A percentile compares a stretch with the other conserved stretches of the same genome.
Evolutionary conservation across 495 filamentous ascomycete genomes (phyloP).

Genomic region (Lasiosphaeria ovina): DNA sequence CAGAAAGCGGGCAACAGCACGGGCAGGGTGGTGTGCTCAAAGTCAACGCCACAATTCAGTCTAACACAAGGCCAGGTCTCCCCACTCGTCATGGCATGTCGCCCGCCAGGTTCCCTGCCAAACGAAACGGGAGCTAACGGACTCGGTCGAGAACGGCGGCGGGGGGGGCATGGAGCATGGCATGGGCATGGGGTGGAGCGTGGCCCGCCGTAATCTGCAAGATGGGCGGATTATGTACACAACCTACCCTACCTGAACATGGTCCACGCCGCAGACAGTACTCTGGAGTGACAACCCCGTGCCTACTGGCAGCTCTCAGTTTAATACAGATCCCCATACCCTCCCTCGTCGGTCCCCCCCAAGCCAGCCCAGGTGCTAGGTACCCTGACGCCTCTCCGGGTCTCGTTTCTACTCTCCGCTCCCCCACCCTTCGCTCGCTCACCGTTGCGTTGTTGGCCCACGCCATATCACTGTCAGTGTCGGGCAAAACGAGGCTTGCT

Average conservation of each 20-base stretch:
- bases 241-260: background rate
- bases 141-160: background rate
- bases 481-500: background rate
- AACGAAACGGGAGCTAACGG: background rate
- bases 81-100: background rate
- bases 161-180: background rate
- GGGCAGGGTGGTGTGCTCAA: background rate
- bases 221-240: too few relatives aligned
- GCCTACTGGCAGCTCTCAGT: background rate
- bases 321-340: background rate
- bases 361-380: background rate
- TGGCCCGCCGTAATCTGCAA: background rate
- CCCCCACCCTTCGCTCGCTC: background rate
- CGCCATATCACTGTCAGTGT: too few relatives aligned
- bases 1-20: too few relatives aligned
- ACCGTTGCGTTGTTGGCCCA: background rate
- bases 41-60: background rate
- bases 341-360: background rate
- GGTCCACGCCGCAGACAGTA: background rate
- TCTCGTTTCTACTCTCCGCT: background rate
- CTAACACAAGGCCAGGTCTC: background rate
- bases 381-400: background rate
- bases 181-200: background rate
- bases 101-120: background rate
- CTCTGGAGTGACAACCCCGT: background rate